Evolutionary conservation across 1,284 basidiomycete species (phyloP).

Genomic region (Pholiota adiposa): DNA sequence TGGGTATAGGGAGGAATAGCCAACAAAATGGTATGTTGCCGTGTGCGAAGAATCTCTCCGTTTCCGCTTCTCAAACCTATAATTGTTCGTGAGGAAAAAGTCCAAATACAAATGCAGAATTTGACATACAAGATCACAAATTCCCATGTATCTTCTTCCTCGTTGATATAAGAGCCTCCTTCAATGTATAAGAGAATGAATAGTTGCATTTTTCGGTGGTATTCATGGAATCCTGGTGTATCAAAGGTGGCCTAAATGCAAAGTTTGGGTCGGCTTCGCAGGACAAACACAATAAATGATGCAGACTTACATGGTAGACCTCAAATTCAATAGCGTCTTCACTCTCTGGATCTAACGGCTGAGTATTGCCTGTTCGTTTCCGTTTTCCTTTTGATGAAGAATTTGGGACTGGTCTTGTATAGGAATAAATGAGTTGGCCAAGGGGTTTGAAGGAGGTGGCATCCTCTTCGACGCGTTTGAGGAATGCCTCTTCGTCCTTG

Average conservation of each 20-base stretch:
- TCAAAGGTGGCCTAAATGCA: conserved; percentile 73
- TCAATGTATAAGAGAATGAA: conserved; percentile 97
- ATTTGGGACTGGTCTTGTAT: conserved; percentile 57
- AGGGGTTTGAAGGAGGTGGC: conserved; percentile 76
- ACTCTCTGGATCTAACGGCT: conserved; percentile 51
- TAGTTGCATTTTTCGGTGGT: conserved; percentile 93
- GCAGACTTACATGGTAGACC: conserved; percentile 78
- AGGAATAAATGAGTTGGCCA: conserved; percentile 79
- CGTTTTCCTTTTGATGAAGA: conserved; percentile 55
- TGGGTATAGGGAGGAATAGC: conserved; percentile 90
- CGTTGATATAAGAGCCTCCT: conserved; percentile 91
- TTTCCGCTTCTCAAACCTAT: conserved; percentile 84
- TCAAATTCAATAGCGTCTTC: conserved; percentile 76
- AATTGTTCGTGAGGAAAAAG: conserved; percentile 10
- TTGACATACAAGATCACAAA: conserved; percentile 75
- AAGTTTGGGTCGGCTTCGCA: not conserved
- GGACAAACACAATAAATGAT: not conserved
- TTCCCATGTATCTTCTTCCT: conserved; percentile 90
- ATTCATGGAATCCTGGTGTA: conserved; percentile 90
- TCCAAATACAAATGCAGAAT: conserved; percentile 1
- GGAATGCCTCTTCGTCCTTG: conserved; percentile 68
- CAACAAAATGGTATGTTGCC: conserved; percentile 86
- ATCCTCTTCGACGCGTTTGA: conserved; percentile 72
- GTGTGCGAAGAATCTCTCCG: conserved; percentile 51
- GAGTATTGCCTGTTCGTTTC: conserved; percentile 36